These are phyloP conservation scores for Cytospora chrysosperma DNA, from an alignment of 2,329 filamentous ascomycete genomes.

Conservation along the genomic window DNA sequence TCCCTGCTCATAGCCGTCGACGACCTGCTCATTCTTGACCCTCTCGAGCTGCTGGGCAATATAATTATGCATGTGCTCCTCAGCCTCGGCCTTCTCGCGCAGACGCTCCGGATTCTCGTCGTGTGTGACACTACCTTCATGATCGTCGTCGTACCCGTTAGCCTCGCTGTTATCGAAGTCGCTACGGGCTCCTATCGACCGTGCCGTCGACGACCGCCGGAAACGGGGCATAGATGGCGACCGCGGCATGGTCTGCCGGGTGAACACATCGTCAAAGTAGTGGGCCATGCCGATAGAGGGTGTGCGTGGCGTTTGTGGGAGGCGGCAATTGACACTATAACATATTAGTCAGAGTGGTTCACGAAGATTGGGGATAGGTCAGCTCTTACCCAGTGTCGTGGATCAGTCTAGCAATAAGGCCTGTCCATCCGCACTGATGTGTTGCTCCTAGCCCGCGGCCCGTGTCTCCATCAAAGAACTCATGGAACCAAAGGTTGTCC, in stretches of 20 bases:
- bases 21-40: constrained; percentile 58
- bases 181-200: constrained; percentile 80
- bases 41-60: constrained; percentile 77
- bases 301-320: constrained; percentile 89
- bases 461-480: constrained; percentile 93
- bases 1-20: constrained; percentile 39
- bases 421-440: constrained; percentile 97
- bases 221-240: constrained; percentile 52
- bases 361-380: neutral
- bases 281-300: constrained; percentile 81
- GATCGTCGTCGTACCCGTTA: constrained; percentile 48
- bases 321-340: constrained; percentile 75
- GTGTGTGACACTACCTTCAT: constrained; percentile 44
- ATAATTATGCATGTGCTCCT: constrained; percentile 76
- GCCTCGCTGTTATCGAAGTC: constrained; percentile 62
- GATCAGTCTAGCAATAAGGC: constrained; percentile 92
- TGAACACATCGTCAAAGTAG: constrained; percentile 92
- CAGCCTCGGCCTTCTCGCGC: constrained; percentile 53
- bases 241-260: constrained; percentile 46
- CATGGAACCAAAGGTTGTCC: constrained; percentile 92
- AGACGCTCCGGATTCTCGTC: constrained; percentile 53
- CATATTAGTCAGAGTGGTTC: constrained; percentile 39
- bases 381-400: constrained; percentile 86
- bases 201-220: constrained; percentile 75
- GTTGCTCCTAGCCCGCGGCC: constrained; percentile 87